Conservation (phyloP, 2,329 filamentous ascomycete genomes). For the Volutella citrinella region DNA sequence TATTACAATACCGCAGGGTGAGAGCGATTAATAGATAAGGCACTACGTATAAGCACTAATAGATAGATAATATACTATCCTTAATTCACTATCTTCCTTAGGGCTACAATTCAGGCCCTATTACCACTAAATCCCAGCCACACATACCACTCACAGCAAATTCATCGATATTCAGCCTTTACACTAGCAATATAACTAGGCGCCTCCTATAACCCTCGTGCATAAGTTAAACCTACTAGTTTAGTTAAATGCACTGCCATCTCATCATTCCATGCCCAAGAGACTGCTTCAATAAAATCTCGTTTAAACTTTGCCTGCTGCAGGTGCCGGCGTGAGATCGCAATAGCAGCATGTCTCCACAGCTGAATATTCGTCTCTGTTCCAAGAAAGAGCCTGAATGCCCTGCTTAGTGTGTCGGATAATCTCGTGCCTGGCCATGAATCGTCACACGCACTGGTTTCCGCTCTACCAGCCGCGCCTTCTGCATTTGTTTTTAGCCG, state of each 20-base stretch:
- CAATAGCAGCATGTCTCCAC: not conserved
- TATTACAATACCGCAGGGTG: too few relatives aligned
- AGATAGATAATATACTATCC: too few relatives aligned
- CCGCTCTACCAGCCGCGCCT: too few relatives aligned
- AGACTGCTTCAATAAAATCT: constrained; percentile 1
- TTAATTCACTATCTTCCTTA: too few relatives aligned
- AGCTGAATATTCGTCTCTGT: constrained; percentile 1
- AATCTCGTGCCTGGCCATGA: constrained; percentile 1
- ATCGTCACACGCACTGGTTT: not conserved
- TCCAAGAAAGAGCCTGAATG: not conserved
- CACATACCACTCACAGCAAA: not conserved
- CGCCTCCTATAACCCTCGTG: not conserved
- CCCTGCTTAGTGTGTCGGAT: not conserved
- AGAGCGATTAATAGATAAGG: too few relatives aligned
- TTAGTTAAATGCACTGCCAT: not conserved
- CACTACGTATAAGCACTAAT: too few relatives aligned
- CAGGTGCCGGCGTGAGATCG: not conserved
- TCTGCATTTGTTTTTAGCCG: not conserved
- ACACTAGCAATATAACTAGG: not conserved
- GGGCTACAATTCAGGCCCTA: too few relatives aligned
- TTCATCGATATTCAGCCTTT: constrained; percentile 1
- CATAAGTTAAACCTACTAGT: constrained; percentile 1
- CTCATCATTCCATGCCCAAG: constrained; percentile 1
- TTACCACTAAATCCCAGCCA: not conserved
- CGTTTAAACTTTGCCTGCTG: constrained; percentile 1